These are phyloP conservation scores for Lactifluus subvellereus DNA, from an alignment of 768 basidiomycete species.

Conservation along the genomic window DNA sequence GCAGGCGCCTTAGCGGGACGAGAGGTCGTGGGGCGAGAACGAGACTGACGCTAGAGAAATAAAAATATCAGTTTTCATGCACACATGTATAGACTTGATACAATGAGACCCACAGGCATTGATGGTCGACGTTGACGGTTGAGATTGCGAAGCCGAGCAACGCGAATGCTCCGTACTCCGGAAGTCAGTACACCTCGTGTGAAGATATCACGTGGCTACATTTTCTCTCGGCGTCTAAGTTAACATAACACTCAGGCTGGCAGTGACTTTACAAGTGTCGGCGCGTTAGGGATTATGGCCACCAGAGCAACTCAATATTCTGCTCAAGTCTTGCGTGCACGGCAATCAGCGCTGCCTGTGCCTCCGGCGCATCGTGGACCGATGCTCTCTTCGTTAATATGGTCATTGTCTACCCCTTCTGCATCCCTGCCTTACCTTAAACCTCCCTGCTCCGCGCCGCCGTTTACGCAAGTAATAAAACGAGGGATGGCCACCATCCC, in stretches of 20 bases:
- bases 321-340: constrained; percentile 9
- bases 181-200: constrained; percentile 4
- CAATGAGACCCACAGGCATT: constrained; percentile 45
- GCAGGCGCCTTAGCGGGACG: constrained; percentile 37
- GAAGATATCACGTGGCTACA: constrained; percentile 10
- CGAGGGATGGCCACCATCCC: constrained; percentile 19
- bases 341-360: neutral
- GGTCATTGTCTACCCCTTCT: constrained; percentile 24
- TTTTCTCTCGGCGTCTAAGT: neutral
- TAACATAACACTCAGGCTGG: too few species aligned
- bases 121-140: constrained; percentile 7
- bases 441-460: constrained; percentile 1
- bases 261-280: too few species aligned
- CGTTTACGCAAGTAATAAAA: constrained; percentile 8
- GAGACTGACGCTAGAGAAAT: constrained; percentile 63
- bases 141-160: constrained; percentile 5
- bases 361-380: constrained; percentile 20
- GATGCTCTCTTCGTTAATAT: constrained; percentile 24
- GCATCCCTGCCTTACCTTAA: constrained; percentile 11
- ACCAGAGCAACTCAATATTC: constrained; percentile 10
- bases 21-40: constrained; percentile 53
- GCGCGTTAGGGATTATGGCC: constrained; percentile 2
- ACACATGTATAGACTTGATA: neutral
- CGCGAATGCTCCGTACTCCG: neutral
- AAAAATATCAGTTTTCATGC: neutral